Percentiles rank a stretch among this genome's conserved stretches.
Conservation (phyloP, 495 filamentous ascomycete genomes). For the Neurospora tetraspora region DNA sequence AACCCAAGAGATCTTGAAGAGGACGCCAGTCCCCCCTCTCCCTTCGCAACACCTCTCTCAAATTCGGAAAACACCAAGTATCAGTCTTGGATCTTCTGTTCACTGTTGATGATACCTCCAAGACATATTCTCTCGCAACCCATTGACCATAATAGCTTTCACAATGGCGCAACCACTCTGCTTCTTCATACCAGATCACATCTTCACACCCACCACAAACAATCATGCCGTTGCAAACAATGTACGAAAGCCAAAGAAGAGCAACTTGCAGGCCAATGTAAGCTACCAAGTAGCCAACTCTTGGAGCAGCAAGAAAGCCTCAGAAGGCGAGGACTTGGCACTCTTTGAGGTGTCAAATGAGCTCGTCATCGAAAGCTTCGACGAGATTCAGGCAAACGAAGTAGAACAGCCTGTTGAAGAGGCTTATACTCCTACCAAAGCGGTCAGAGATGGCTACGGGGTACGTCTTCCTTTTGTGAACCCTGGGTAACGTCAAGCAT, state of each 20-base stretch:
- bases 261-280: not conserved
- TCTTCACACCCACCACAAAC: not conserved
- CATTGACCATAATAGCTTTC: not conserved
- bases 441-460: not conserved
- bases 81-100: not conserved
- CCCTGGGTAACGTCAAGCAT: not conserved
- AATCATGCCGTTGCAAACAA: not conserved
- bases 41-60: not conserved
- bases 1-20: not conserved
- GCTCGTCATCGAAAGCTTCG: not conserved
- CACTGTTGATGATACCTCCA: not conserved
- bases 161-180: not conserved
- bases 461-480: not conserved
- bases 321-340: not conserved
- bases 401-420: not conserved
- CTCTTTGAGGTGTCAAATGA: not conserved
- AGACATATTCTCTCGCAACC: not conserved
- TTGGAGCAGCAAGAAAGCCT: not conserved
- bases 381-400: not conserved
- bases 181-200: not conserved
- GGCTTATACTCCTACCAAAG: not conserved
- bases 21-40: not conserved
- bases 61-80: too few relatives aligned
- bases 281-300: not conserved
- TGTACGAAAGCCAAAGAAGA: not conserved